phyloP scores from a whole-genome alignment of 2,329 filamentous ascomycete genomes.

The Diaporthe ilicicola region DNA sequence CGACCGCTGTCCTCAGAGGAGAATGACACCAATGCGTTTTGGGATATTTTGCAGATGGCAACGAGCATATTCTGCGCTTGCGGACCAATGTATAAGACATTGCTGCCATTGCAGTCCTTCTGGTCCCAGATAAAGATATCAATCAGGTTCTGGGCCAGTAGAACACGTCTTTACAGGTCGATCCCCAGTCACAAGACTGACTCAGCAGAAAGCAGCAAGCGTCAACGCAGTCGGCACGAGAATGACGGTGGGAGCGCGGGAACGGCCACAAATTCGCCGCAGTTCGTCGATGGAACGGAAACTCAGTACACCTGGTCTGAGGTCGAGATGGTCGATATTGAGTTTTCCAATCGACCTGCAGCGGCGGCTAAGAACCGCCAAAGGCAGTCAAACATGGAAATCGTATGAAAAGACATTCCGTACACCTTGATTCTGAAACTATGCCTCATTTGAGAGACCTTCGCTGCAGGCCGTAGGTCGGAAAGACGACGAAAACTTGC shows the following conservation, averaged over 20 bases:
- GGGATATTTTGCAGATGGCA: constrained; percentile 29
- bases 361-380: no score
- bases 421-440: no score
- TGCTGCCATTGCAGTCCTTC: background rate
- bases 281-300: background rate
- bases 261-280: background rate
- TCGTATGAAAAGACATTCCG: no score
- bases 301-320: background rate
- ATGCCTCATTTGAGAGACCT: no score
- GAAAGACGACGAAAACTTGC: no score
- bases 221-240: background rate
- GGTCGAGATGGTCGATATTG: background rate
- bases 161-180: background rate
- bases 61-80: constrained; percentile 29
- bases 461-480: no score
- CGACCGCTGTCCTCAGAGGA: background rate
- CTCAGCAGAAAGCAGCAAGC: background rate
- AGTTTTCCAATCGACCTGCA: background rate
- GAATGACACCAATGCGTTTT: constrained; percentile 12
- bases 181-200: background rate
- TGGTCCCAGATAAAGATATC: background rate
- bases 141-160: background rate
- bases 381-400: no score
- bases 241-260: background rate
- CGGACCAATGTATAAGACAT: constrained; percentile 31